Evolutionary conservation across 805 yeast genomes (phyloP), one percentile per base, ranked within the genome.

Genomic region (Wickerhamiella azymoides): DNA sequence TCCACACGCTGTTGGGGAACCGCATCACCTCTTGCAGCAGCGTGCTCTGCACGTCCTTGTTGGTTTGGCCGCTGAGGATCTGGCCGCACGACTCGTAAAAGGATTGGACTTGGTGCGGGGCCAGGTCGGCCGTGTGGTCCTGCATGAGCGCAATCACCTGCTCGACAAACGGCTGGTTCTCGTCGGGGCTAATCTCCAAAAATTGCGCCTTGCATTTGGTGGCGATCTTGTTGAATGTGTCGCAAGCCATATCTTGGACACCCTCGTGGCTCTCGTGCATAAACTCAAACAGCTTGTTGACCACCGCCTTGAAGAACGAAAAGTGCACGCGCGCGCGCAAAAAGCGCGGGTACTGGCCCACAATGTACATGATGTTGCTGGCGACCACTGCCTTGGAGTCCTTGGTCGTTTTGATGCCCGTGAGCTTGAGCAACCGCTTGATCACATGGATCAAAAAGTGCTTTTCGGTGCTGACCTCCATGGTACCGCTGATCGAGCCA

Each of bases 261-360:
- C 98, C 98, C 65, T 89, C 99, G 65, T 92, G 99, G n/a, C 96
- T 86, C 71, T 92, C 99, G 68, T 92, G 97, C 99, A 92, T 92
- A 60, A 92, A 92, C 64, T 92, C 98, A 64, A 92, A 92, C 57
- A 92, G 72, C 64, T 92, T 92, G 66, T 84, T 80, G 50, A 92
- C 89, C 38, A 92, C 99, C 0, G 97, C 92, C 63, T 88, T 89
- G 62, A 92, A 68, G 57, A 92, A 92, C 63, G 84, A 86, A 98
- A 98, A 92, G 62, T 92, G 98, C 8, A 97, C 97, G 58, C 88
- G 88, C 8, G 97, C 97, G 57, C 88, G 88, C 61, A 92, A 71
- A 60, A 92, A 92, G 62, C 99, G 73, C 45, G 99, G 99, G 62
- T 92, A 92, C 67, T 92, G 99, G 40, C 99, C 99, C 50, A 92